Base-by-base conservation (phyloP, 2,329 filamentous ascomycete genomes). In the Graphilbum fragrans region DNA sequence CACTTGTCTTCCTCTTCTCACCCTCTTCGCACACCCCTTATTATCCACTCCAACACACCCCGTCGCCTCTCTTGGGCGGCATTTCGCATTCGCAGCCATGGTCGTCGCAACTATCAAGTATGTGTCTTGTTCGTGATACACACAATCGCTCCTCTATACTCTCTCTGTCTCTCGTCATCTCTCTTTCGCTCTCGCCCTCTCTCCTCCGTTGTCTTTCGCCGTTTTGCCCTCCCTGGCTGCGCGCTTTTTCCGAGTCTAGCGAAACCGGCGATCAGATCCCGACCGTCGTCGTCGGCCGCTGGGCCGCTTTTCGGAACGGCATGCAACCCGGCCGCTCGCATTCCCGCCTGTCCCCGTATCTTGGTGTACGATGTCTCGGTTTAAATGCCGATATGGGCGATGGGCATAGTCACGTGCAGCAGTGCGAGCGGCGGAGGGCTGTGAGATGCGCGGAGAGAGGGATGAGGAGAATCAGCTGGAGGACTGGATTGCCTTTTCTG, bases 21-120 rank as follows among this genome's bases (percentile, higher is more conserved):
- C 38, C n/a, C n/a, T n/a, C n/a, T n/a, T n/a, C n/a, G n/a, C n/a
- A n/a, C n/a, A n/a, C n/a, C n/a, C n/a, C n/a, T 35, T 29, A 16
- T 36, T 35, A 25, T 16, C 17, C 22, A 16, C 25, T 25, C 16
- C 20, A 33, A 12, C 23, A 33, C 37, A 33, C 33, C 16, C 37
- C 19, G 20, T 25, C n/a, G n/a, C n/a, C n/a, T n/a, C n/a, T n/a
- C n/a, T n/a, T n/a, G n/a, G n/a, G 8, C 6, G 34, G 14, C 35
- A 27, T 37, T 37, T 54, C 53, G 47, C 58, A 53, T 53, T 55
- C 35, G 62, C 55, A 61, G 72, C 65, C 59, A 72, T 75, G 66
- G 72, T 75, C 55, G 72, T 76, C 62, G 72, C 72, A 66, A 77
- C 73, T 54, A 77, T 77, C 63, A 77, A 77, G 73, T 77, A 64